A percentile compares a stretch with the other conserved stretches of the same genome.
phyloP scores from a whole-genome alignment of 2,329 filamentous ascomycete genomes.

The Aspergillus pseudoterreus region DNA sequence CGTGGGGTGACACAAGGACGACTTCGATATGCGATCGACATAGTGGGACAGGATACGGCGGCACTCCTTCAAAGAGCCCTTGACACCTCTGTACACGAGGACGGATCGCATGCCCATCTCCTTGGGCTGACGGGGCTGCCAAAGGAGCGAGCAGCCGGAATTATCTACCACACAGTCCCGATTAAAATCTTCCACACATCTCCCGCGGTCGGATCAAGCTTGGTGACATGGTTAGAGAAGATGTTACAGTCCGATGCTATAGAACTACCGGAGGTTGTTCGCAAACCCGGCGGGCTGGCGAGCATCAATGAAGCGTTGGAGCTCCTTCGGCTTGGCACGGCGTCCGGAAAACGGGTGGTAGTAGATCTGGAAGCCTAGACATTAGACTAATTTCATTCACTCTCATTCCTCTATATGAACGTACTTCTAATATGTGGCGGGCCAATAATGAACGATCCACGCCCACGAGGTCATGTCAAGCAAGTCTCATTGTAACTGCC shows the following conservation, averaged over 20 bases:
- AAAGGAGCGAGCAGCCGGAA: constrained; percentile 47
- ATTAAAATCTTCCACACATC: constrained; percentile 74
- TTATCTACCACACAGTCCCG: constrained; percentile 62
- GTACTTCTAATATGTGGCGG: background rate
- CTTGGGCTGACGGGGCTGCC: constrained; percentile 67
- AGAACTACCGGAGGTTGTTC: constrained; percentile 62
- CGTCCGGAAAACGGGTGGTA: constrained; percentile 68
- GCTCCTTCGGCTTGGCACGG: constrained; percentile 60
- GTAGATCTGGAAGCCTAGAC: constrained; percentile 37
- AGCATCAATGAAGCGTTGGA: constrained; percentile 68
- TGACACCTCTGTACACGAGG: constrained; percentile 10
- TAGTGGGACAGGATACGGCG: constrained; percentile 62
- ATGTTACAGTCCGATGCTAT: constrained; percentile 56
- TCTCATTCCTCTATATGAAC: background rate
- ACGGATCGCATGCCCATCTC: constrained; percentile 50
- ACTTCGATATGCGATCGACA: constrained; percentile 67
- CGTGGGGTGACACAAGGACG: constrained; percentile 54
- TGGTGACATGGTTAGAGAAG: constrained; percentile 65
- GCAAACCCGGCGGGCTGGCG: constrained; percentile 59
- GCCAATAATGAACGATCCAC: too few species aligned
- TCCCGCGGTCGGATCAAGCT: constrained; percentile 57
- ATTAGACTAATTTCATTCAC: background rate
- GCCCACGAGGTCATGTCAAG: too few species aligned
- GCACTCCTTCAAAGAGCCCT: constrained; percentile 55
- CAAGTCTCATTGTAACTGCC: too few species aligned